Evolutionary conservation across 2,329 filamentous ascomycete genomes (phyloP).

Genomic region (Helotiales sp.): DNA sequence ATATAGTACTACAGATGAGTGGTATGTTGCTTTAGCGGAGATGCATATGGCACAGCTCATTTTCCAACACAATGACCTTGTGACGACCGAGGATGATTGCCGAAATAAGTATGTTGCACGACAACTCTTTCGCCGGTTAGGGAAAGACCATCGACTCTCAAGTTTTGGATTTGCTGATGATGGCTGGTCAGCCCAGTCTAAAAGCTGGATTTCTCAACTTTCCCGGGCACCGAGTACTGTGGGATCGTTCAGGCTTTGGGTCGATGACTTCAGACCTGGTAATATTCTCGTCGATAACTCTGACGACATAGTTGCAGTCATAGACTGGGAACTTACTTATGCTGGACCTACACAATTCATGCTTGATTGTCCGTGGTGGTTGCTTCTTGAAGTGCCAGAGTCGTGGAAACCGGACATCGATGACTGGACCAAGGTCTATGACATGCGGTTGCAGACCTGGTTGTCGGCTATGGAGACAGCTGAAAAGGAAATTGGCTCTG

Average conservation of each 20-base stretch:
- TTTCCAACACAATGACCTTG: slow-evolving; percentile 49
- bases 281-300: slow-evolving; percentile 5
- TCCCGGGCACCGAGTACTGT: background rate
- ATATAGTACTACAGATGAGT: slow-evolving; percentile 16
- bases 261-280: slow-evolving; percentile 6
- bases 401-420: slow-evolving; percentile 34
- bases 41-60: slow-evolving; percentile 47
- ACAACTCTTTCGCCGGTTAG: slow-evolving; percentile 42
- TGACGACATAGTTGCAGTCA: background rate
- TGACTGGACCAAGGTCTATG: slow-evolving; percentile 44
- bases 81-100: slow-evolving; percentile 46
- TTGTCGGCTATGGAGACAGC: slow-evolving; percentile 41
- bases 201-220: background rate
- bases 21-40: slow-evolving; percentile 26
- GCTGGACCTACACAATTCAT: slow-evolving; percentile 8
- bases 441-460: slow-evolving; percentile 43
- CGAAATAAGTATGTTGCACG: no score
- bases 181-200: slow-evolving; percentile 7
- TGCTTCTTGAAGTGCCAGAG: slow-evolving; percentile 8
- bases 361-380: slow-evolving; percentile 9
- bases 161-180: slow-evolving; percentile 12
- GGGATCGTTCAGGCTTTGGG: slow-evolving; percentile 1
- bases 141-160: slow-evolving; percentile 5
- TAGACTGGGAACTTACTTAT: slow-evolving; percentile 13
- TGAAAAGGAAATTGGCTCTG: slow-evolving; percentile 30